Percentiles rank a stretch among this genome's conserved stretches.
These are phyloP conservation scores for Phytophthora pistaciae DNA, from an alignment of 352 stramenopile genomes.

Conservation along the genomic window DNA sequence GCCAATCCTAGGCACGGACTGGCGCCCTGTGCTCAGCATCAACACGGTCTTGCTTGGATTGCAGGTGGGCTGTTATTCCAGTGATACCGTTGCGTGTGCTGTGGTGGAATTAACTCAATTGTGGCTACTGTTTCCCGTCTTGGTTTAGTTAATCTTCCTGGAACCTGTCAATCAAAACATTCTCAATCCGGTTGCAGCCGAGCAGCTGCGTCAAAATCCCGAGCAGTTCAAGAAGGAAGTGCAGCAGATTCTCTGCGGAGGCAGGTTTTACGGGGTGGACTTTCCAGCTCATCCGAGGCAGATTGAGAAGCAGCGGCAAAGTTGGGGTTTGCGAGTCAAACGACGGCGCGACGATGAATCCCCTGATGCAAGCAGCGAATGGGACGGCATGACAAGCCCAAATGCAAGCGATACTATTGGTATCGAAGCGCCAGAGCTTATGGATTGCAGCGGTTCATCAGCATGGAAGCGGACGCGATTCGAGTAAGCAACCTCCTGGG, in stretches of 20 bases:
- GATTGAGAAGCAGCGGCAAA: slow-evolving; percentile 60
- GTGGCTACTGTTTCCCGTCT: background rate
- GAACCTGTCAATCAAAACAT: slow-evolving; percentile 78
- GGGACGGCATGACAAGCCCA: slow-evolving; percentile 38
- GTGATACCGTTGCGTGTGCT: background rate
- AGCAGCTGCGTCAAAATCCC: slow-evolving; percentile 64
- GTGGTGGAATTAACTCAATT: too few relatives aligned
- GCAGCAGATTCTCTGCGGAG: slow-evolving; percentile 74
- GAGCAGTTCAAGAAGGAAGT: slow-evolving; percentile 58
- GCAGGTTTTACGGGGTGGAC: slow-evolving; percentile 66
- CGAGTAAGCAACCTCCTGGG: slow-evolving; percentile 40
- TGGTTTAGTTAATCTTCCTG: slow-evolving; percentile 77
- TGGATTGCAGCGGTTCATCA: slow-evolving; percentile 49
- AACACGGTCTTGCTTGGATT: slow-evolving; percentile 87
- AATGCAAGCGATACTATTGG: slow-evolving; percentile 25
- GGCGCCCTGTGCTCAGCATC: slow-evolving; percentile 87
- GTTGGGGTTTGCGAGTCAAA: slow-evolving; percentile 62
- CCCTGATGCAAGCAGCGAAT: slow-evolving; percentile 37
- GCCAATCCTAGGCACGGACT: slow-evolving; percentile 85
- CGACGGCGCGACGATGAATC: slow-evolving; percentile 53
- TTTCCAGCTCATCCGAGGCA: slow-evolving; percentile 70
- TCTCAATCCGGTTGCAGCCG: slow-evolving; percentile 60
- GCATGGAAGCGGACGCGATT: slow-evolving; percentile 74
- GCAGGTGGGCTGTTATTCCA: slow-evolving; percentile 49
- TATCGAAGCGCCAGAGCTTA: slow-evolving; percentile 40